A percentile compares a stretch with the other conserved stretches of the same genome.
phyloP scores from a whole-genome alignment of 108 stramenopile species.

The Skeletonema costatum region DNA sequence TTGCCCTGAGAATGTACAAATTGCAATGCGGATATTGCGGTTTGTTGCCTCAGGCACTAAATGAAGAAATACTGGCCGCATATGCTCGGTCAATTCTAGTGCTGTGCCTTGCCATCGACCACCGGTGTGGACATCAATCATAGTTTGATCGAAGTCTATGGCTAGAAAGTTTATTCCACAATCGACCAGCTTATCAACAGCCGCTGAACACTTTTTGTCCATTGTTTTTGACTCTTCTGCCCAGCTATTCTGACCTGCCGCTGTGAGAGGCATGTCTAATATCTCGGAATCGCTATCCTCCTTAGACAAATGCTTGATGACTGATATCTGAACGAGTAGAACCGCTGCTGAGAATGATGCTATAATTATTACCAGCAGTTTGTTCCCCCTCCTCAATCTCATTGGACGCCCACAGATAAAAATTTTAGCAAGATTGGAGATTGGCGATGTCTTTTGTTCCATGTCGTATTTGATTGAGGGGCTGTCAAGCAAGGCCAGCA shows the following conservation, averaged over 20 bases:
- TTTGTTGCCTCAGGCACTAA: slow-evolving; percentile 64
- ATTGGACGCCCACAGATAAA: background rate
- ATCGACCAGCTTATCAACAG: slow-evolving; percentile 39
- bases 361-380: background rate
- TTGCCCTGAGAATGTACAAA: slow-evolving; percentile 93
- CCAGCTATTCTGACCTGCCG: background rate
- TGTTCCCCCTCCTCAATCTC: background rate
- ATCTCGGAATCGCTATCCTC: background rate
- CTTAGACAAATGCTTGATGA: background rate
- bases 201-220: slow-evolving; percentile 27
- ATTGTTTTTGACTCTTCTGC: slow-evolving; percentile 3
- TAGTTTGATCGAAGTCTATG: slow-evolving; percentile 93
- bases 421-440: too few relatives aligned
- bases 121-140: slow-evolving; percentile 92
- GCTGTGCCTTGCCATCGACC: slow-evolving; percentile 82
- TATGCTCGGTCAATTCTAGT: slow-evolving; percentile 73
- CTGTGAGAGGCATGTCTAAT: background rate
- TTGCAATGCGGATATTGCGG: slow-evolving; percentile 77
- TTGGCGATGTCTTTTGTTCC: too few relatives aligned
- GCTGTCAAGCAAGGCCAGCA: too few relatives aligned
- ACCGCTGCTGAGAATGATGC: background rate
- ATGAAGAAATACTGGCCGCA: slow-evolving; percentile 86
- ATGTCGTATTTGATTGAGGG: too few relatives aligned
- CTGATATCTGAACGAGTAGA: background rate
- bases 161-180: slow-evolving; percentile 89